Evolutionary conservation across 345 rosid genomes (phyloP).

Genomic region (Populus deltoides): DNA sequence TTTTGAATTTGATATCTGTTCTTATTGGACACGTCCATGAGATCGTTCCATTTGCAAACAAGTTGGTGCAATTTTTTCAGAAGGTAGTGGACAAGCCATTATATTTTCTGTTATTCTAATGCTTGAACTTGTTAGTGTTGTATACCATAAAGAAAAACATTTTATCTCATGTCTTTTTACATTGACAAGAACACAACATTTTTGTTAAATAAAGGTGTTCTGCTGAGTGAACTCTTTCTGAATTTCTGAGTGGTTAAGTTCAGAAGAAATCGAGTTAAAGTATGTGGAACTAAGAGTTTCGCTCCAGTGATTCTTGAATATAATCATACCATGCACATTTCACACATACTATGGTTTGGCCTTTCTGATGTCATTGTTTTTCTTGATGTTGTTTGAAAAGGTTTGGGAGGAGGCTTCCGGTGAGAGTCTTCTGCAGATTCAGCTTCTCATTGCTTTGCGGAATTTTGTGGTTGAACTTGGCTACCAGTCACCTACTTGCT

Average conservation of each 20-base stretch:
- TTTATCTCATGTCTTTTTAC: background rate
- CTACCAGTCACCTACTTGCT: constrained; percentile 78
- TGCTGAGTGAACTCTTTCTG: background rate
- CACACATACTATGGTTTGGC: background rate
- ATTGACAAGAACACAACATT: background rate
- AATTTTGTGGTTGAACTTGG: constrained; percentile 89
- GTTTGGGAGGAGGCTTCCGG: constrained; percentile 96
- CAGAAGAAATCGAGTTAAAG: background rate
- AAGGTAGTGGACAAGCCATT: constrained; percentile 44
- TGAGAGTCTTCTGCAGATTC: constrained; percentile 96
- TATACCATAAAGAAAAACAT: background rate
- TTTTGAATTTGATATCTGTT: constrained; percentile 81
- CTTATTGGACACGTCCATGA: constrained; percentile 74
- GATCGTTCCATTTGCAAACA: constrained; percentile 70
- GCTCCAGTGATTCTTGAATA: background rate
- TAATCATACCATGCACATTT: background rate
- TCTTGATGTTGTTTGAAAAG: constrained; percentile 36
- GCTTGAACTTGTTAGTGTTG: background rate
- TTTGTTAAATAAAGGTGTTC: background rate
- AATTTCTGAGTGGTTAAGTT: background rate
- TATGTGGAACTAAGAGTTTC: background rate
- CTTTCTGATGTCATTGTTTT: background rate
- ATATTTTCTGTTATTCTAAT: constrained; percentile 1
- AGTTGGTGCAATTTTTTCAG: constrained; percentile 80
- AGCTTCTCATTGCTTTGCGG: constrained; percentile 89